Evolutionary conservation across 129 eudicot species (phyloP).

Genomic region (Rutidosis leptorrhynchoides): DNA sequence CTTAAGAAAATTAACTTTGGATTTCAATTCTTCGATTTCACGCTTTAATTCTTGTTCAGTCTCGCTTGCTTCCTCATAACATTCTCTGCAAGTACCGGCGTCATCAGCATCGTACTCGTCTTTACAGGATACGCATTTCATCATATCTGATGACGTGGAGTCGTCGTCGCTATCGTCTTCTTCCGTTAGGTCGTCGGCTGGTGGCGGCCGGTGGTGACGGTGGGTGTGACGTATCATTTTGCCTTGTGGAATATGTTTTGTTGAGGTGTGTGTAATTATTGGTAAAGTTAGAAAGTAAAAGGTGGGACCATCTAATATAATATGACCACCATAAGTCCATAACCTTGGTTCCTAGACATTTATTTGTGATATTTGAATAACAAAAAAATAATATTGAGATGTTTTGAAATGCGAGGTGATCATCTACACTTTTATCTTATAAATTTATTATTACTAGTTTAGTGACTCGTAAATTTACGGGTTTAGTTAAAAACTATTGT

Average conservation of each 20-base stretch:
- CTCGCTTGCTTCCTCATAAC: constrained; percentile 95
- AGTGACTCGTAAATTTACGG: too few relatives aligned
- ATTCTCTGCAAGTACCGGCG: constrained; percentile 96
- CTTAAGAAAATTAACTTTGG: constrained; percentile 68
- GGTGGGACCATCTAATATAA: neutral
- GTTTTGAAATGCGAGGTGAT: too few relatives aligned
- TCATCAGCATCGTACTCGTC: constrained; percentile 56
- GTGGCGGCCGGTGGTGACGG: constrained; percentile 14
- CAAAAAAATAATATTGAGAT: too few relatives aligned
- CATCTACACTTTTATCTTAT: too few relatives aligned
- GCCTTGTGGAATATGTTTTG: neutral
- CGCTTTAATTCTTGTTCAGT: constrained; percentile 89
- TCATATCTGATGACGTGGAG: constrained; percentile 23
- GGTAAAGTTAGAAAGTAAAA: neutral
- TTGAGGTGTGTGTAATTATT: neutral
- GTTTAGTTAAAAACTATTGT: too few relatives aligned
- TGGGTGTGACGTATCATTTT: constrained; percentile 30
- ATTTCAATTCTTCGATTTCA: constrained; percentile 85
- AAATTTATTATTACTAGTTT: too few relatives aligned
- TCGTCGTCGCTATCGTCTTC: constrained; percentile 20
- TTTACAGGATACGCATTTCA: constrained; percentile 86
- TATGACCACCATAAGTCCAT: too few relatives aligned
- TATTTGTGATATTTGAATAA: too few relatives aligned
- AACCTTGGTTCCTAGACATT: too few relatives aligned
- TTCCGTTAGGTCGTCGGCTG: neutral